Conservation (phyloP, 768 basidiomycete genomes). For the Neoboletus magnificus region DNA sequence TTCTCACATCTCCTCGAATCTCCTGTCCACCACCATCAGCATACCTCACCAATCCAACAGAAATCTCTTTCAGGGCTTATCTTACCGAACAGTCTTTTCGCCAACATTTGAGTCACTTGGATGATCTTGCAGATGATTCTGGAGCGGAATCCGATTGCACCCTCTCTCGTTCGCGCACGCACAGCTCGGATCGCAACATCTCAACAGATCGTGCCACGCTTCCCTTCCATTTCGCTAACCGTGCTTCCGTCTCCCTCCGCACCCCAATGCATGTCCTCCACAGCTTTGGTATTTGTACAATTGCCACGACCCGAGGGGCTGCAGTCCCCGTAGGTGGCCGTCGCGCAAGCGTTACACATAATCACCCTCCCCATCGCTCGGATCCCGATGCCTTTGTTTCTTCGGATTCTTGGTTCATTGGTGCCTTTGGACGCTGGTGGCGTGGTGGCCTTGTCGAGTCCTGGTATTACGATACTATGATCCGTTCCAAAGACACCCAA, state of each 20-base stretch:
- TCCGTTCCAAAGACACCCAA: conserved; percentile 64
- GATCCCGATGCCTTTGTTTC: conserved; percentile 47
- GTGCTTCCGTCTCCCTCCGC: conserved; percentile 87
- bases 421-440: conserved; percentile 92
- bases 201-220: conserved; percentile 29
- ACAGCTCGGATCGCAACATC: conserved; percentile 19
- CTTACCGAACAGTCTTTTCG: conserved; percentile 98
- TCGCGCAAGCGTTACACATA: conserved; percentile 35
- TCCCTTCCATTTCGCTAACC: conserved; percentile 82
- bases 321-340: conserved; percentile 53
- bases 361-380: conserved; percentile 26
- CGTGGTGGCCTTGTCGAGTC: conserved; percentile 74
- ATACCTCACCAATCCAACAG: conserved; percentile 91
- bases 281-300: conserved; percentile 81
- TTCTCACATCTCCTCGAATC: neutral
- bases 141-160: conserved; percentile 31
- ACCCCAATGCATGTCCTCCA: conserved; percentile 89
- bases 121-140: conserved; percentile 59
- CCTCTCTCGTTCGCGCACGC: conserved; percentile 25
- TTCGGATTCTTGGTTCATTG: conserved; percentile 85
- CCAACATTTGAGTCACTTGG: conserved; percentile 84
- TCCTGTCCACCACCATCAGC: conserved; percentile 47
- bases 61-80: conserved; percentile 90
- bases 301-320: conserved; percentile 50
- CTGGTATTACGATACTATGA: conserved; percentile 72